phyloP scores from a whole-genome alignment of 495 filamentous ascomycete genomes.

The Massariosphaeria phaeospora region DNA sequence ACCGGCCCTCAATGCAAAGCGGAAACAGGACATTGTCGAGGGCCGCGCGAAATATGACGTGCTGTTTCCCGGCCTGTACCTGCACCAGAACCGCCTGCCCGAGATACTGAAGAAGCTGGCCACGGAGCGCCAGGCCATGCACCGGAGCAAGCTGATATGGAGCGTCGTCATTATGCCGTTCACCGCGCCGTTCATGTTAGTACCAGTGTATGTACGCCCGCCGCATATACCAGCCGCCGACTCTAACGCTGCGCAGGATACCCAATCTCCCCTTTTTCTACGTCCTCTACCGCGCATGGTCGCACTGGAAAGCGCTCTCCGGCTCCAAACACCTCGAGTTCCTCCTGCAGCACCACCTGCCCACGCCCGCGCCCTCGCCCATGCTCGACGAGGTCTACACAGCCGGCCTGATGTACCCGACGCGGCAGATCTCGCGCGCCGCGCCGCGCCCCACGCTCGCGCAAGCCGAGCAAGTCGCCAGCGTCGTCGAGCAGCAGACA shows the following conservation, averaged over 20 bases:
- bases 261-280: constrained; percentile 99
- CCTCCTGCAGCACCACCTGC: constrained; percentile 64
- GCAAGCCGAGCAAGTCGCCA: constrained; percentile 52
- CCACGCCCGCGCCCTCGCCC: constrained; percentile 57
- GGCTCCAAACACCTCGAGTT: constrained; percentile 84
- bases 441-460: constrained; percentile 30
- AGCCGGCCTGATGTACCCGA: constrained; percentile 38
- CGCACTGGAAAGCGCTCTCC: constrained; percentile 68
- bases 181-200: constrained; percentile 69
- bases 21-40: constrained; percentile 56
- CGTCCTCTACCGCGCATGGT: constrained; percentile 71
- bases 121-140: constrained; percentile 73
- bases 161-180: constrained; percentile 79
- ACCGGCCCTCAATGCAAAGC: constrained; percentile 69
- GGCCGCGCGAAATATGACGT: constrained; percentile 68
- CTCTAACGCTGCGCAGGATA: constrained; percentile 50
- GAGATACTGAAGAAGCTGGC: constrained; percentile 59
- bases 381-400: constrained; percentile 69
- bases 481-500: constrained; percentile 52
- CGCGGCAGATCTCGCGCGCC: constrained; percentile 34
- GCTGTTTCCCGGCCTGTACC: constrained; percentile 65
- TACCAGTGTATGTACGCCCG: constrained; percentile 67
- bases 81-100: constrained; percentile 57
- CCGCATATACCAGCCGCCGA: background rate
- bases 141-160: constrained; percentile 70